Conservation (phyloP, 129 eudicot species). For the Scalesia atractyloides region DNA sequence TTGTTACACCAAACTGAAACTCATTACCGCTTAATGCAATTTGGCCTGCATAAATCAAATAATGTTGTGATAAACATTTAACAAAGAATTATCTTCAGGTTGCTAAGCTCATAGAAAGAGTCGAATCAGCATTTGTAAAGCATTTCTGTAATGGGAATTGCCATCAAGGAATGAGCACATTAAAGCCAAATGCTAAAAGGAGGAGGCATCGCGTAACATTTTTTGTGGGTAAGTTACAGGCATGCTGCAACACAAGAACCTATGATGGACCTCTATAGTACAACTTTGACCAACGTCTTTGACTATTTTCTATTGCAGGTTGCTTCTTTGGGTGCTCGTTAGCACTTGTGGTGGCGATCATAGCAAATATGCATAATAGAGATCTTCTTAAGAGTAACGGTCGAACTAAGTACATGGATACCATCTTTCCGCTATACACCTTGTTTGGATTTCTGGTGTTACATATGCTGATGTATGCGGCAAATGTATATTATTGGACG, state of each 20-base stretch:
- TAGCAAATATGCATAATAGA: constrained; percentile 32
- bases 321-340: constrained; percentile 63
- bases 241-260: not conserved
- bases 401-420: constrained; percentile 48
- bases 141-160: constrained; percentile 42
- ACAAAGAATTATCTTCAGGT: constrained; percentile 32
- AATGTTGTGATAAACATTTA: not conserved
- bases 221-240: constrained; percentile 36
- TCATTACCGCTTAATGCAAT: not conserved
- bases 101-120: constrained; percentile 48
- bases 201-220: constrained; percentile 48
- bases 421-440: constrained; percentile 66
- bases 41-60: not conserved
- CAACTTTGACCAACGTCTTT: not conserved
- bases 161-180: constrained; percentile 8
- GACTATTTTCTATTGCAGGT: constrained; percentile 37
- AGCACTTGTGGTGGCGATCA: constrained; percentile 55
- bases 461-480: constrained; percentile 44
- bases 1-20: not conserved
- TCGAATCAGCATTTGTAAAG: constrained; percentile 50
- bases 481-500: constrained; percentile 36
- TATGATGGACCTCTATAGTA: not conserved
- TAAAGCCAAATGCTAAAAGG: constrained; percentile 44
- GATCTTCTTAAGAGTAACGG: constrained; percentile 37
- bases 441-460: constrained; percentile 48